phyloP scores from a whole-genome alignment of 768 basidiomycete genomes.

The Lentinula sp. region DNA sequence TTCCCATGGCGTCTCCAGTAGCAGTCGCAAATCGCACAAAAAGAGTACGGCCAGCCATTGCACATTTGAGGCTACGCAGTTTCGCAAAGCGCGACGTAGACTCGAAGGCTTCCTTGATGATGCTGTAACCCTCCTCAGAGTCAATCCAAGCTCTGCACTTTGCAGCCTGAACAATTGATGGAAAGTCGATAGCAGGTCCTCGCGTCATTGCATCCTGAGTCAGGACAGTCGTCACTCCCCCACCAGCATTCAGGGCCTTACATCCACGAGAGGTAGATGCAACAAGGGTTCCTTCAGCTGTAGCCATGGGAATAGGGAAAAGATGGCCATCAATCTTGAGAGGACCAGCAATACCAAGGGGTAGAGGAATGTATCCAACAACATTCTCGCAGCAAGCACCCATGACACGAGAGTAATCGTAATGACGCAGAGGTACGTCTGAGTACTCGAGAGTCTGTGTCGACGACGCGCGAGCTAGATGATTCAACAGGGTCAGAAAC shows the following conservation, averaged over 20 bases:
- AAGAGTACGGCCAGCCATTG: conserved; percentile 88
- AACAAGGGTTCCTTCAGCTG: conserved; percentile 98
- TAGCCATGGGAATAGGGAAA: conserved; percentile 96
- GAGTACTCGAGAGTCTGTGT: conserved; percentile 84
- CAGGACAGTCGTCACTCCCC: conserved; percentile 92
- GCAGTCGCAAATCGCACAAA: conserved; percentile 91
- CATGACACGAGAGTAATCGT: conserved; percentile 90
- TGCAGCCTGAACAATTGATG: conserved; percentile 70
- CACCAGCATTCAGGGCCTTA: conserved; percentile 95
- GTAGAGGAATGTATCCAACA: conserved; percentile 93
- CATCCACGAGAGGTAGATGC: conserved; percentile 96
- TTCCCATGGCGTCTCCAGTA: conserved; percentile 99
- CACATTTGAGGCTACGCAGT: conserved; percentile 79
- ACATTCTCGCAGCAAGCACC: conserved; percentile 99
- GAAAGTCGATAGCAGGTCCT: conserved; percentile 97
- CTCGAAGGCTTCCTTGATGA: conserved; percentile 84
- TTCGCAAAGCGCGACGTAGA: conserved; percentile 91
- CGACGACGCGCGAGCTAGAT: conserved; percentile 70
- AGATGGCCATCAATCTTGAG: conserved; percentile 82
- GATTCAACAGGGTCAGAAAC: conserved; percentile 2
- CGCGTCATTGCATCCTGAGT: conserved; percentile 96
- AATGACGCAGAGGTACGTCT: conserved; percentile 74
- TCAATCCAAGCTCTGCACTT: conserved; percentile 86
- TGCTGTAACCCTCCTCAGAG: conserved; percentile 66
- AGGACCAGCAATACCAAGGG: conserved; percentile 94